Evolutionary conservation across 345 rosid genomes (phyloP).

Genomic region (Eucalyptus polybractea): DNA sequence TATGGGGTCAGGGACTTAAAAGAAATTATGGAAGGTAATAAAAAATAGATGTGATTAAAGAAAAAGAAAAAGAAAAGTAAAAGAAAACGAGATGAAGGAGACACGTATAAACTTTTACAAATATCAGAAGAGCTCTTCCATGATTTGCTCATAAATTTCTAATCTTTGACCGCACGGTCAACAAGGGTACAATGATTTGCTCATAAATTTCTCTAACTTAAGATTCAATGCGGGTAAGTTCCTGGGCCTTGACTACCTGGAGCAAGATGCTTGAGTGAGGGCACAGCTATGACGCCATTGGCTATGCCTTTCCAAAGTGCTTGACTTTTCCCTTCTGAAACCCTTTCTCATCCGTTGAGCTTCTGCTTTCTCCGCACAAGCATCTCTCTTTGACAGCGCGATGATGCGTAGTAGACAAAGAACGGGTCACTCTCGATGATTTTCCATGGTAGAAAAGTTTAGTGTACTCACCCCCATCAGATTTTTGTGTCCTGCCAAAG

Average conservation of each 20-base stretch:
- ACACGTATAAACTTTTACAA: not conserved
- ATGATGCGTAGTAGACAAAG: not conserved
- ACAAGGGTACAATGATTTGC: not conserved
- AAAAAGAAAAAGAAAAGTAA: not conserved
- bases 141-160: not conserved
- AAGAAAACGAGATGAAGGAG: not conserved
- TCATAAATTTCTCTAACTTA: not conserved
- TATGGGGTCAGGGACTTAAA: not conserved
- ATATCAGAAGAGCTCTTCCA: not conserved
- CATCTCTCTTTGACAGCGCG: not conserved
- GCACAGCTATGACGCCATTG: not conserved
- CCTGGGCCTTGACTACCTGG: not conserved
- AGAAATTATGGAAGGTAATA: not conserved
- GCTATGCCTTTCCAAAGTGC: not conserved
- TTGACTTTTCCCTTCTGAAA: not conserved
- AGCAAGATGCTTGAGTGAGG: not conserved
- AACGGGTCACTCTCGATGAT: not conserved
- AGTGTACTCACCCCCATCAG: not conserved
- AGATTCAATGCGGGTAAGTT: not conserved
- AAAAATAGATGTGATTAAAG: not conserved
- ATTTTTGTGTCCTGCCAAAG: not conserved
- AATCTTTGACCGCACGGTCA: not conserved
- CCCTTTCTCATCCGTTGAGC: not conserved
- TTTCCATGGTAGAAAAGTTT: not conserved
- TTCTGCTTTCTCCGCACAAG: not conserved